phyloP scores from a whole-genome alignment of 2,329 filamentous ascomycete genomes.

The Fusarium chuoi region DNA sequence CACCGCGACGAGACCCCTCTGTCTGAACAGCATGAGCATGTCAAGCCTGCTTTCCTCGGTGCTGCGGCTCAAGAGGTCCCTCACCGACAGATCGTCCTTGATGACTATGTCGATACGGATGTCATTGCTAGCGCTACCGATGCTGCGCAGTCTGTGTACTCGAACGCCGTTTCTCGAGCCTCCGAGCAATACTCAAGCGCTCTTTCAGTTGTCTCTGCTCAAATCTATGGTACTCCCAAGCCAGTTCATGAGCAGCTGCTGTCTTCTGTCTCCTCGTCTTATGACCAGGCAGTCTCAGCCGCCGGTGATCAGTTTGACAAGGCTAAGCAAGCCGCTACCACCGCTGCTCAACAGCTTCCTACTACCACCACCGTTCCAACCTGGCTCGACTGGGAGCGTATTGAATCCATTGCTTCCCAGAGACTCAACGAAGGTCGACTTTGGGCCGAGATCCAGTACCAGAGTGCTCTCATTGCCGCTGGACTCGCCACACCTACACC shows the following conservation, averaged over 20 bases:
- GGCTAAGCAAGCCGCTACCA: conserved; percentile 64
- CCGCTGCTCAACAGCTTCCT: conserved; percentile 60
- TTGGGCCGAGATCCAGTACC: conserved; percentile 76
- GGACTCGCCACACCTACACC: conserved; percentile 65
- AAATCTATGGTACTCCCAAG: conserved; percentile 75
- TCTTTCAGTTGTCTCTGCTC: conserved; percentile 72
- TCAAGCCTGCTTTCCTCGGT: conserved; percentile 62
- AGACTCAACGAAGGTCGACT: conserved; percentile 76
- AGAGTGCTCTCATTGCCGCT: conserved; percentile 72
- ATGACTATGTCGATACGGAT: conserved; percentile 56
- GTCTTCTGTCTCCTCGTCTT: conserved; percentile 74
- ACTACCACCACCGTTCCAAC: conserved; percentile 55
- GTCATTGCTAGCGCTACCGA: conserved; percentile 51
- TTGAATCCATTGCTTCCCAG: conserved; percentile 74
- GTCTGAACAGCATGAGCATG: conserved; percentile 43
- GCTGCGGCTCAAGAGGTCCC: conserved; percentile 62
- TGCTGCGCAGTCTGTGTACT: conserved; percentile 68
- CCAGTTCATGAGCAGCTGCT: conserved; percentile 76
- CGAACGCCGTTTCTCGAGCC: conserved; percentile 71
- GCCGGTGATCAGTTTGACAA: conserved; percentile 69
- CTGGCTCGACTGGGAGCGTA: conserved; percentile 58
- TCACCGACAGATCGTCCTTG: conserved; percentile 59
- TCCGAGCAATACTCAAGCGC: conserved; percentile 76
- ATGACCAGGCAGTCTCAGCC: conserved; percentile 71
- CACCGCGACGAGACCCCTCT: conserved; percentile 40